Evolutionary conservation across 805 yeast genomes (phyloP).

Genomic region (Sugiyamaella floridensis): DNA sequence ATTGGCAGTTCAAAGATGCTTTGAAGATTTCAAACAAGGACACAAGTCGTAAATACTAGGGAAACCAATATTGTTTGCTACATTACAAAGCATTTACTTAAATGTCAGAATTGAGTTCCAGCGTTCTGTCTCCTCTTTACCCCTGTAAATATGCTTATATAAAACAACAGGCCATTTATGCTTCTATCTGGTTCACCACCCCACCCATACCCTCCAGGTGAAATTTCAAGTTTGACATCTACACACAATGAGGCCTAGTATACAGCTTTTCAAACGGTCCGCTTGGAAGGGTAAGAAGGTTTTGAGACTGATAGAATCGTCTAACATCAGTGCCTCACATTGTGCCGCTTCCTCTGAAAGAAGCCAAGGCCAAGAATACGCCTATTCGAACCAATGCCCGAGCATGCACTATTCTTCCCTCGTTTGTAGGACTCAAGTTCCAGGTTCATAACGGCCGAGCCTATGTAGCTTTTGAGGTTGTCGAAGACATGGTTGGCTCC

Average conservation of each 20-base stretch:
- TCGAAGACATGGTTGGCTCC: conserved; percentile 95
- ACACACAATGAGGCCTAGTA: conserved; percentile 28
- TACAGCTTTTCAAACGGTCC: conserved; percentile 33
- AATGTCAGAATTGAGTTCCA: too few species aligned
- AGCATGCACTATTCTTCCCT: conserved; percentile 89
- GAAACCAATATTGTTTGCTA: too few species aligned
- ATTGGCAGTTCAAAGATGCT: too few species aligned
- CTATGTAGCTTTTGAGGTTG: conserved; percentile 77
- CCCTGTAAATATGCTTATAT: too few species aligned
- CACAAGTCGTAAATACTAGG: too few species aligned
- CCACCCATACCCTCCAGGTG: neutral
- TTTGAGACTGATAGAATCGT: neutral
- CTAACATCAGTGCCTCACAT: conserved; percentile 64
- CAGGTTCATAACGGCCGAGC: conserved; percentile 96
- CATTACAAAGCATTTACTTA: too few species aligned
- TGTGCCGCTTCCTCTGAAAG: conserved; percentile 88
- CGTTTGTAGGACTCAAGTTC: conserved; percentile 88
- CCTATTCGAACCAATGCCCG: conserved; percentile 96
- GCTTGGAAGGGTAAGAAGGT: conserved; percentile 35
- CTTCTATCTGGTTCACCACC: neutral
- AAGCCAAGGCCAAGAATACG: conserved; percentile 70
- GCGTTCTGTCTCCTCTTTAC: too few species aligned
- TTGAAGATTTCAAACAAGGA: too few species aligned
- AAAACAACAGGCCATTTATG: too few species aligned
- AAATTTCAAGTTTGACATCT: conserved; percentile 10